Base-by-base conservation (phyloP, 305 asterid genomes). In the Fraxinus sp. region DNA sequence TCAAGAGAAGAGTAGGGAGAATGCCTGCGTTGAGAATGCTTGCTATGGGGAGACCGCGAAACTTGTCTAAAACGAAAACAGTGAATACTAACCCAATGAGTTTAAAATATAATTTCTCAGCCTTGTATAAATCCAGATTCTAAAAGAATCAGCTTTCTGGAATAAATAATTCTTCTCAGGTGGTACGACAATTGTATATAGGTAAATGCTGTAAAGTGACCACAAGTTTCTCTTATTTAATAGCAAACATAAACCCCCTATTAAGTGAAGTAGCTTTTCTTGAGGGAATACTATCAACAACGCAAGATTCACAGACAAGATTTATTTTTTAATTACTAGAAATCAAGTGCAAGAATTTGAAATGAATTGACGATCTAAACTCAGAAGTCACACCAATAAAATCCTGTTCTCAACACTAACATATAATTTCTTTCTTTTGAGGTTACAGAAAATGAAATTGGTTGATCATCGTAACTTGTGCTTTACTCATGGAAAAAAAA, bases 31-130 rank as follows among this genome's bases (percentile, higher is more conserved):
- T 94, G 97, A 89, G 98, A 93, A 85, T 94, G 97, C 97, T 89
- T 93, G 97, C 97, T 96, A 95, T 90, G 98, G 88, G 99, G 97
- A 89, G 99, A 96, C 92, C 95, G 88, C 90, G 95, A 93, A 90
- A 92, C 95, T 83, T 92, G 97, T 93, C 98, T 94, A 94, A 86
- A 92, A 89, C 90, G 88, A 92, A 91, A 93, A 93, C 90, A 91
- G 91, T 91, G 81, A 93, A 91, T 91, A 79, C 98, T 91, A 92
- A 90, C 89, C 82, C 89, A 86, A 90, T 92, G 90, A 96, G 93
- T 91, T 72, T 75, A 88, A 73, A 46, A 72, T 83, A 86, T 73
- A 77, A 80, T 78, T 82, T 87, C 86, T 84, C 85, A 86, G 79
- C 83, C 83, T 86, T 77, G 71, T 80, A 85, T 20, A 79, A 39